Percentiles rank a stretch among this genome's conserved stretches.
Conservation (phyloP, 2,329 filamentous ascomycete species). For the Cadophora luteo-olivacea region DNA sequence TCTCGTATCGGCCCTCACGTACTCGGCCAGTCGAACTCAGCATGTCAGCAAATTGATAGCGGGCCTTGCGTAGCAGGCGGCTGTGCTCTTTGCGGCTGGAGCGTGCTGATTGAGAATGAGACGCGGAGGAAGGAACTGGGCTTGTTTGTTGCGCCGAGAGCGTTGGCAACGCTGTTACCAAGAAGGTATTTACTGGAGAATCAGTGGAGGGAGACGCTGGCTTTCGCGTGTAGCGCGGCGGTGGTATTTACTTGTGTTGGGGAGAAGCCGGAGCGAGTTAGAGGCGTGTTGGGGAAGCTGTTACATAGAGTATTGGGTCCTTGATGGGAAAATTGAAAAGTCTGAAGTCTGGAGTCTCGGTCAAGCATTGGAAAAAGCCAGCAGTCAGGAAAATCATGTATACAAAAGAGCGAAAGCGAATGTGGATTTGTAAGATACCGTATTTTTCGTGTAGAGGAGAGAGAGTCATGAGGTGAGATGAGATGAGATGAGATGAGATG, state of each 20-base stretch:
- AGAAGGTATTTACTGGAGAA: constrained; percentile 67
- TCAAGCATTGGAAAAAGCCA: too few relatives aligned
- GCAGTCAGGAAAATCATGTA: neutral
- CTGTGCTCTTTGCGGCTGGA: constrained; percentile 81
- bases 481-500: neutral
- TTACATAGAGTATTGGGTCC: constrained; percentile 45
- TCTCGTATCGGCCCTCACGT: constrained; percentile 75
- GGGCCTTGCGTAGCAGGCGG: constrained; percentile 75
- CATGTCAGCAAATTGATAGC: constrained; percentile 60
- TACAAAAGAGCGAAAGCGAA: neutral
- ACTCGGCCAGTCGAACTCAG: constrained; percentile 58
- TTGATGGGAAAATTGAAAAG: neutral
- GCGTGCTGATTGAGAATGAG: constrained; percentile 73
- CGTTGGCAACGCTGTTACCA: constrained; percentile 76
- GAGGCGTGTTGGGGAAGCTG: constrained; percentile 71
- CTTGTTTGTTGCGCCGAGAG: constrained; percentile 81
- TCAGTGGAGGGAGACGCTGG: constrained; percentile 70
- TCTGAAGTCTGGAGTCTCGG: neutral
- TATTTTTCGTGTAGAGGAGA: neutral
- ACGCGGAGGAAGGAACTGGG: constrained; percentile 75
- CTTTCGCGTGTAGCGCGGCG: constrained; percentile 72
- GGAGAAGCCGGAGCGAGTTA: constrained; percentile 67
- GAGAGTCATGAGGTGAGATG: neutral
- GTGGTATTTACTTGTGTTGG: constrained; percentile 72
- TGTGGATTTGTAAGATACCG: neutral